Percentiles rank a stretch among this genome's conserved stretches.
phyloP scores from a whole-genome alignment of 208 protist genomes.

The Trypanosoma conorhini region DNA sequence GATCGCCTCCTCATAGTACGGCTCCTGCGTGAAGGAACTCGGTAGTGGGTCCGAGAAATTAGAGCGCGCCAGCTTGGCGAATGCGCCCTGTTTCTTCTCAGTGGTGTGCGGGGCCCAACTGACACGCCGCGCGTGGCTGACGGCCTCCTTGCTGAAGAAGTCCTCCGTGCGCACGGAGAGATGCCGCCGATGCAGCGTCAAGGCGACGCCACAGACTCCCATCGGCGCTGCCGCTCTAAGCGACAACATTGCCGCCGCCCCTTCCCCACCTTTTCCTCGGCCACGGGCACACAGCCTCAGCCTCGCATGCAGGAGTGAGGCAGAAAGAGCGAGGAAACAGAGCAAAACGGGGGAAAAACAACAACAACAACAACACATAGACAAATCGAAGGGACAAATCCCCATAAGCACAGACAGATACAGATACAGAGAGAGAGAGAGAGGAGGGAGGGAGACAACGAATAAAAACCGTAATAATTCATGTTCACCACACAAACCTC shows the following conservation, averaged over 20 bases:
- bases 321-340: conserved; percentile 4
- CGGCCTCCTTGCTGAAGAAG: conserved; percentile 89
- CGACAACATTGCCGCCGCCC: neutral
- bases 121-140: conserved; percentile 88
- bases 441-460: neutral
- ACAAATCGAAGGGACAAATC: conserved; percentile 15
- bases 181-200: conserved; percentile 16
- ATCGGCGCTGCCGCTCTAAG: neutral
- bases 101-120: conserved; percentile 91
- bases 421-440: conserved; percentile 9
- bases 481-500: too few relatives aligned
- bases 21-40: conserved; percentile 69
- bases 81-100: conserved; percentile 86
- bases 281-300: neutral
- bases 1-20: conserved; percentile 87
- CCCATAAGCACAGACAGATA: conserved; percentile 12
- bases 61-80: conserved; percentile 86
- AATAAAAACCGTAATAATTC: too few relatives aligned
- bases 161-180: conserved; percentile 87
- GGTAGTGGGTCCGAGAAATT: conserved; percentile 86
- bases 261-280: conserved; percentile 2
- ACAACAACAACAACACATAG: conserved; percentile 22
- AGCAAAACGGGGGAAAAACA: conserved; percentile 1
- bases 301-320: neutral
- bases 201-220: neutral